A percentile compares a stretch with the other conserved stretches of the same genome.
Conservation (phyloP, 208 protist species). For the Vickermania ingenoplastis region DNA sequence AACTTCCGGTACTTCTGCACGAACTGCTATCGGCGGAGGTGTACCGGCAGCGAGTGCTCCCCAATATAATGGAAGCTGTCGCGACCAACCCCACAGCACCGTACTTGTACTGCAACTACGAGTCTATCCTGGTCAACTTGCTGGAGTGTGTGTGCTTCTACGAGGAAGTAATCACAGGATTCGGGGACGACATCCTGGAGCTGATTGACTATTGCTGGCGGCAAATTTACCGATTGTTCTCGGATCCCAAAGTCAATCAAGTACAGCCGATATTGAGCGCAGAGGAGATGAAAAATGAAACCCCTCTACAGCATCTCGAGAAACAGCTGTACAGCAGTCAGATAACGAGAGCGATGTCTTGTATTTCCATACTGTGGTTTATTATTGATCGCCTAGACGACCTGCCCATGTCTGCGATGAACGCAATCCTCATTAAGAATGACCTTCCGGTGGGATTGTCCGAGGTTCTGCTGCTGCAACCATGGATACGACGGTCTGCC, state of each 20-base stretch:
- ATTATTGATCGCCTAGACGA: constrained; percentile 68
- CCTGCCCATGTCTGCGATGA: constrained; percentile 65
- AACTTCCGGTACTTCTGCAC: constrained; percentile 63
- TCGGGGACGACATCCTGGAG: constrained; percentile 82
- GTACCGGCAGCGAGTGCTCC: constrained; percentile 77
- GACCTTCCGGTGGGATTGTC: constrained; percentile 77
- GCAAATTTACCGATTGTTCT: constrained; percentile 66
- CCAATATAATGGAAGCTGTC: constrained; percentile 24
- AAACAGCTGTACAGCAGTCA: constrained; percentile 31
- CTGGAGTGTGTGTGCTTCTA: constrained; percentile 83
- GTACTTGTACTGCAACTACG: constrained; percentile 82
- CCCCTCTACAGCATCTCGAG: constrained; percentile 17
- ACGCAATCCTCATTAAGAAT: constrained; percentile 69
- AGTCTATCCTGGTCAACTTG: constrained; percentile 80
- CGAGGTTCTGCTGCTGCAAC: constrained; percentile 64
- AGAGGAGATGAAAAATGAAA: constrained; percentile 7
- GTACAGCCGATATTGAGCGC: not conserved
- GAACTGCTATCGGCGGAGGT: constrained; percentile 81
- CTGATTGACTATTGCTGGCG: constrained; percentile 88
- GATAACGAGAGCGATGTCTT: constrained; percentile 56
- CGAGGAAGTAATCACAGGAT: constrained; percentile 65
- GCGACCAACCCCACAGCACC: constrained; percentile 49
- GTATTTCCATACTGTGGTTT: constrained; percentile 85
- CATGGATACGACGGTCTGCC: constrained; percentile 61
- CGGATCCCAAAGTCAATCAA: constrained; percentile 25